Evolutionary conservation across 768 basidiomycete species (phyloP).

Genomic region (Termitomyces sp.): DNA sequence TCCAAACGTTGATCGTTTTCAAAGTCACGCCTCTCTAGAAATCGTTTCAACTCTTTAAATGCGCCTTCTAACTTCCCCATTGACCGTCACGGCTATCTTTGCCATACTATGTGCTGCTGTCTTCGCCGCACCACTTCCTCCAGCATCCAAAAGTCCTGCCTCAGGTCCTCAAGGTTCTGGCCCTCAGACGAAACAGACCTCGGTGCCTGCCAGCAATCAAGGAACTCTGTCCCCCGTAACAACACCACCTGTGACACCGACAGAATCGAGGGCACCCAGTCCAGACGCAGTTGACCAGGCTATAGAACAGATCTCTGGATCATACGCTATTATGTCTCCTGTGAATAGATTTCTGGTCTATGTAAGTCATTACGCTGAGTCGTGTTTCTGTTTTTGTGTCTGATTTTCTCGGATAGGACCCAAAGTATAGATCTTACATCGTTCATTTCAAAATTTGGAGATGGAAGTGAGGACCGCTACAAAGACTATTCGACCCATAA

Average conservation of each 20-base stretch:
- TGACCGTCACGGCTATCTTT: not conserved
- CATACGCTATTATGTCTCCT: not conserved
- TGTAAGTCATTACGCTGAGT: not conserved
- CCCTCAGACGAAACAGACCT: not conserved
- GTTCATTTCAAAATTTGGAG: not conserved
- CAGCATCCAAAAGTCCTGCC: not conserved
- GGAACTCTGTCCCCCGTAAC: not conserved
- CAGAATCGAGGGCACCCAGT: not conserved
- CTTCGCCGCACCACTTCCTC: too few species aligned
- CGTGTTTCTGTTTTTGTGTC: not conserved
- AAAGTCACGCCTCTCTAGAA: too few species aligned
- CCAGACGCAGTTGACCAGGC: not conserved
- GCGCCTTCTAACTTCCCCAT: not conserved
- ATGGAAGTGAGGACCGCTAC: not conserved
- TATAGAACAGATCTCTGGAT: not conserved
- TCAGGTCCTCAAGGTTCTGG: not conserved
- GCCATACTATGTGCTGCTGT: not conserved
- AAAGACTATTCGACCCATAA: not conserved
- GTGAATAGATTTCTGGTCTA: not conserved
- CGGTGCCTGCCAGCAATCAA: not conserved
- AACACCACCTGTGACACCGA: not conserved
- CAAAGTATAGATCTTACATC: not conserved
- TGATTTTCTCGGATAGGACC: not conserved
- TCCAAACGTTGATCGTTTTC: too few species aligned
- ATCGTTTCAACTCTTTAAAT: not conserved